Percentiles rank a stretch among this genome's conserved stretches.
Conservation (phyloP, 192 early-diverging fungal genomes). For the Linnemannia elongata region DNA sequence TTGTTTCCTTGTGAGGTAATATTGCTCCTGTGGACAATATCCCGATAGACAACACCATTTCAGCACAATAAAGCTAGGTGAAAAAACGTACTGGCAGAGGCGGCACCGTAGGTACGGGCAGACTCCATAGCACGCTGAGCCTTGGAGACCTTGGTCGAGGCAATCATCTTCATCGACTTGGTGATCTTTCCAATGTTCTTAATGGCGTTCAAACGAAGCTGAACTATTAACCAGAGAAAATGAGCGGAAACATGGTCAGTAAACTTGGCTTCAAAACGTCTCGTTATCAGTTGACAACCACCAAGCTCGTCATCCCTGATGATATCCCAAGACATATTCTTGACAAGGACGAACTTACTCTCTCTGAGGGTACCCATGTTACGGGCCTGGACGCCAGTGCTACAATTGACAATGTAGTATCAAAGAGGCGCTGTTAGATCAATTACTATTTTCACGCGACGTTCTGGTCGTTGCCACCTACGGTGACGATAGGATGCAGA, state of each 20-base stretch:
- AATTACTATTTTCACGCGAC: not conserved
- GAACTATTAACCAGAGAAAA: constrained; percentile 71
- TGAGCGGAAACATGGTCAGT: not conserved
- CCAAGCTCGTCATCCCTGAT: not conserved
- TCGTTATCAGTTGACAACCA: not conserved
- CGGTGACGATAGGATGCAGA: not conserved
- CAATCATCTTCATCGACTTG: constrained; percentile 99
- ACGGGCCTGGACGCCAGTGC: constrained; percentile 78
- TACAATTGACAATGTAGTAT: constrained; percentile 33
- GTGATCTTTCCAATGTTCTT: constrained; percentile 99
- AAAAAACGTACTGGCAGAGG: constrained; percentile 69
- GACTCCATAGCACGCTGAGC: constrained; percentile 91
- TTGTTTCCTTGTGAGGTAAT: not conserved
- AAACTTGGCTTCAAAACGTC: not conserved
- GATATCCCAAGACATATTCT: not conserved
- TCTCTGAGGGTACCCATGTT: constrained; percentile 97
- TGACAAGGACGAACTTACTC: constrained; percentile 66
- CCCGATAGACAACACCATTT: not conserved
- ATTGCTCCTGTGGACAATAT: not conserved
- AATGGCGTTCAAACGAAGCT: constrained; percentile 94
- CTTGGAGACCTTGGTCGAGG: constrained; percentile 96
- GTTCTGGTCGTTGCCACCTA: not conserved
- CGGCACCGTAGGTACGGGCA: constrained; percentile 81
- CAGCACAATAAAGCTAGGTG: not conserved
- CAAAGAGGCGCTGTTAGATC: not conserved